Conservation (phyloP, 2,329 filamentous ascomycete species). For the Xylaria digitata region DNA sequence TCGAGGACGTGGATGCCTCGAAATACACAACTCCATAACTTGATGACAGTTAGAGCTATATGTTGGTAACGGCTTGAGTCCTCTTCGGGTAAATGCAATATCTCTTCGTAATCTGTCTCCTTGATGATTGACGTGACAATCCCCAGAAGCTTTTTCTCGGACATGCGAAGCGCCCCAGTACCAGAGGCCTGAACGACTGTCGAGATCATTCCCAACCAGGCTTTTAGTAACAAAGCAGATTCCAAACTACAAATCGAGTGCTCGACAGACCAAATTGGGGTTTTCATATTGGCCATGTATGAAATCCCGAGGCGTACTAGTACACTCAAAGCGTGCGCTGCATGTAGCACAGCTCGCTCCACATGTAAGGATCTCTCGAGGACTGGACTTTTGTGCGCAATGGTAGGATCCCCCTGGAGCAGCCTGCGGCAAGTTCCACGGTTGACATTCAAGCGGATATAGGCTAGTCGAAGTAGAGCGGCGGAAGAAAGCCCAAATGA, state of each 20-base stretch:
- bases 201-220: conserved; percentile 53
- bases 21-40: conserved; percentile 49
- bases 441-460: conserved; percentile 50
- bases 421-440: conserved; percentile 59
- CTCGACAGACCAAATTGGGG: conserved; percentile 66
- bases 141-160: conserved; percentile 42
- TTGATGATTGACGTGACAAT: conserved; percentile 43
- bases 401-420: conserved; percentile 58
- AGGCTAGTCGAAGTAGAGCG: conserved; percentile 41
- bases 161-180: conserved; percentile 25
- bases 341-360: conserved; percentile 59
- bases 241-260: conserved; percentile 65
- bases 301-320: conserved; percentile 64
- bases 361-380: conserved; percentile 51
- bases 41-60: conserved; percentile 41
- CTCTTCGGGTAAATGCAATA: conserved; percentile 35
- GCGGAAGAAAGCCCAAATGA: conserved; percentile 62
- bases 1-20: conserved; percentile 48
- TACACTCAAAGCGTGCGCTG: conserved; percentile 65
- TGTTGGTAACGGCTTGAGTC: conserved; percentile 38
- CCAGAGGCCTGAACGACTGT: conserved; percentile 28
- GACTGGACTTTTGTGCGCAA: conserved; percentile 56
- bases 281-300: conserved; percentile 64
- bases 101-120: conserved; percentile 42
- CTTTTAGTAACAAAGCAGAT: conserved; percentile 59